phyloP scores from a whole-genome alignment of 2,329 filamentous ascomycete species.

The Diaporthe ilicicola region DNA sequence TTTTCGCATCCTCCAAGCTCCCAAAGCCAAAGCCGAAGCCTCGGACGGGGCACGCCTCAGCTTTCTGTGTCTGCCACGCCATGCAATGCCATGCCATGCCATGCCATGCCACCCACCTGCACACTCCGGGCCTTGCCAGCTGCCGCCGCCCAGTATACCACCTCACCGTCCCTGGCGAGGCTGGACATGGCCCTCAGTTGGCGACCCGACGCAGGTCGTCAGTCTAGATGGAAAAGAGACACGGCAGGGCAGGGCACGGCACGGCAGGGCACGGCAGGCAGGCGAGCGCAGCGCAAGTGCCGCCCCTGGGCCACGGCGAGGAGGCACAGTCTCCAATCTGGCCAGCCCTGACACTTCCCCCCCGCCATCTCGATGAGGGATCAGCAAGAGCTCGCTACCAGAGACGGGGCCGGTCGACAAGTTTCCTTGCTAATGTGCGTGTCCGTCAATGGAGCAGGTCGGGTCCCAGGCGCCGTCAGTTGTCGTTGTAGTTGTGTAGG shows the following conservation, averaged over 20 bases:
- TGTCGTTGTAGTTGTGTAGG: conserved; percentile 45
- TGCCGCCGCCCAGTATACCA: not conserved
- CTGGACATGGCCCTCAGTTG: not conserved
- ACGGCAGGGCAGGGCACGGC: not conserved
- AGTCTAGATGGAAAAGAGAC: not conserved
- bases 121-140: conserved; percentile 10
- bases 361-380: conserved; percentile 21
- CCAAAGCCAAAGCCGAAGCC: conserved; percentile 19
- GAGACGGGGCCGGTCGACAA: conserved; percentile 21
- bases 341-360: conserved; percentile 27
- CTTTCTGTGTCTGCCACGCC: conserved; percentile 6
- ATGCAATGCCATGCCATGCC: conserved; percentile 1
- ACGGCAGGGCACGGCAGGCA: not conserved
- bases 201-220: not conserved
- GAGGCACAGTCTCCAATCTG: conserved; percentile 13
- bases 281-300: conserved; percentile 1
- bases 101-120: conserved; percentile 18
- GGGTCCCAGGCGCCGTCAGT: conserved; percentile 43
- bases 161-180: not conserved
- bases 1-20: conserved; percentile 17
- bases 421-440: conserved; percentile 30
- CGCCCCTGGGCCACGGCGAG: conserved; percentile 14
- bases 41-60: conserved; percentile 14
- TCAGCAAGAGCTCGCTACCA: conserved; percentile 28
- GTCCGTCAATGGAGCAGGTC: conserved; percentile 48